Conservation (phyloP, 305 asterid species). For the Fraxinus xanthoxyloides region DNA sequence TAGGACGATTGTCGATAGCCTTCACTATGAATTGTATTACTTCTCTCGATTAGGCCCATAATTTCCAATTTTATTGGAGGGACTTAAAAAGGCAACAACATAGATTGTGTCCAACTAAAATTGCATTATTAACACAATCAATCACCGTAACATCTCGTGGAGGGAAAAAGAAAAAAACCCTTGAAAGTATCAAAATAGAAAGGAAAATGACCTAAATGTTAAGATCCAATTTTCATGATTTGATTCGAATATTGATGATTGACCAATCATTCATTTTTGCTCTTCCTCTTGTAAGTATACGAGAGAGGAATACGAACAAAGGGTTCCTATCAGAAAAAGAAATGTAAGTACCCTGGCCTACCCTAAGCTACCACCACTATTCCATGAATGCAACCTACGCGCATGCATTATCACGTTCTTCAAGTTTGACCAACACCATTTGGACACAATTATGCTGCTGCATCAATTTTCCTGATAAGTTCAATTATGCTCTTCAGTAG, state of each 20-base stretch:
- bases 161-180: background rate
- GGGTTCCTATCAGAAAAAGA: conserved; percentile 2
- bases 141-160: background rate
- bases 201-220: background rate
- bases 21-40: background rate
- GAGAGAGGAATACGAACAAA: background rate
- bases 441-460: background rate
- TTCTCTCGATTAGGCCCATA: background rate
- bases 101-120: background rate
- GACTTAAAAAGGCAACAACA: background rate
- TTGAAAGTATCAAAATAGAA: background rate
- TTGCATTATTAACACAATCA: background rate
- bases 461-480: background rate
- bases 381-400: background rate
- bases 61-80: background rate
- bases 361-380: background rate
- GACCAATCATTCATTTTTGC: background rate
- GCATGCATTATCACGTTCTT: background rate
- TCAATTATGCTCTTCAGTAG: too few relatives aligned
- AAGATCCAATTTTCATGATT: background rate
- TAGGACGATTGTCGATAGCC: too few relatives aligned
- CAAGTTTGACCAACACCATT: background rate
- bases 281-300: background rate
- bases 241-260: conserved; percentile 2
- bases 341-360: background rate